phyloP scores from a whole-genome alignment of 805 yeast genomes.

The Cyberlindnera saturnus region DNA sequence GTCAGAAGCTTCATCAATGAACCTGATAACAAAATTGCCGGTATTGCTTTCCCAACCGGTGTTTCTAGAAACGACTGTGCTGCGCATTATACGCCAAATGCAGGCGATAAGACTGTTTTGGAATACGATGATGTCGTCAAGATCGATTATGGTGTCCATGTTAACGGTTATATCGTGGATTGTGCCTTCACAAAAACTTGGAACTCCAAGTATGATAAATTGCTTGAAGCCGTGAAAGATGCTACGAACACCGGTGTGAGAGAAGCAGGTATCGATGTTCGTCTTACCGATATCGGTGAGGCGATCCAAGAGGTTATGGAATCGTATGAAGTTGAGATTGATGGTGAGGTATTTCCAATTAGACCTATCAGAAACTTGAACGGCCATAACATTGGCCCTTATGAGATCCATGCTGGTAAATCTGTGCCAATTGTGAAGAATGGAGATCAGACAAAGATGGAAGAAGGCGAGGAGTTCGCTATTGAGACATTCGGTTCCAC shows the following conservation, averaged over 20 bases:
- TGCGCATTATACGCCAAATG: slow-evolving; percentile 96
- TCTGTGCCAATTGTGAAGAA: slow-evolving; percentile 94
- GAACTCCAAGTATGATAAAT: slow-evolving; percentile 73
- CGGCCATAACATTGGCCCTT: slow-evolving; percentile 89
- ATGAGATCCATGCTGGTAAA: slow-evolving; percentile 87
- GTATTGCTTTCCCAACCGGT: slow-evolving; percentile 99
- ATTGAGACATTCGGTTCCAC: slow-evolving; percentile 98
- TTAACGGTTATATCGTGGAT: slow-evolving; percentile 89
- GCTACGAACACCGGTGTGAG: slow-evolving; percentile 92
- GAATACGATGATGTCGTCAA: slow-evolving; percentile 90
- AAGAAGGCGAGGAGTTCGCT: slow-evolving; percentile 97
- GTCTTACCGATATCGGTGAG: slow-evolving; percentile 92
- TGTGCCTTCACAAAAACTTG: slow-evolving; percentile 92
- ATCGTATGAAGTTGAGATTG: slow-evolving; percentile 84
- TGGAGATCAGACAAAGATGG: slow-evolving; percentile 95
- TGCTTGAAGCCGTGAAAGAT: slow-evolving; percentile 79
- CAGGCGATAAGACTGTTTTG: slow-evolving; percentile 81
- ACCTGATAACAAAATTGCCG: slow-evolving; percentile 60
- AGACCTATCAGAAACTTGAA: slow-evolving; percentile 87
- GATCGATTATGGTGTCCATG: slow-evolving; percentile 95
- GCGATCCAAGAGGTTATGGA: slow-evolving; percentile 98
- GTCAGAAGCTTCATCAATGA: slow-evolving; percentile 67
- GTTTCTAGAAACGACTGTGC: slow-evolving; percentile 89
- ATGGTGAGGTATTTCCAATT: slow-evolving; percentile 80
- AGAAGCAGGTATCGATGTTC: slow-evolving; percentile 93